These are phyloP conservation scores for Botrytis squamosa DNA, from an alignment of 2,329 filamentous ascomycete species.

Conservation along the genomic window DNA sequence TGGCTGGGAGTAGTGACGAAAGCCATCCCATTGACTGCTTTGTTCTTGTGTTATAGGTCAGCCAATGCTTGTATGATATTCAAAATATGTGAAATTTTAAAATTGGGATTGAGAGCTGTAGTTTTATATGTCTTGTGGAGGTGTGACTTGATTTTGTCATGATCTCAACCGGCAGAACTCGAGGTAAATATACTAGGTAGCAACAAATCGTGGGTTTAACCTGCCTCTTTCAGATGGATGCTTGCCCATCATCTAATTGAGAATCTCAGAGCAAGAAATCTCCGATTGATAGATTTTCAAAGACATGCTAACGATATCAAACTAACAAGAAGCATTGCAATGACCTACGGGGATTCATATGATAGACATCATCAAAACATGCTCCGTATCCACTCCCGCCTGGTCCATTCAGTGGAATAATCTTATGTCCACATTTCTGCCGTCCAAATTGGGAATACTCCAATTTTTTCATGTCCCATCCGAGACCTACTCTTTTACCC, in stretches of 20 bases:
- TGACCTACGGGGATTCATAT: constrained; percentile 47
- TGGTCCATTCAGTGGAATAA: constrained; percentile 47
- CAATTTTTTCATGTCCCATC: constrained; percentile 56
- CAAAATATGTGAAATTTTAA: too few species aligned
- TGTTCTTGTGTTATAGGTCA: constrained; percentile 39
- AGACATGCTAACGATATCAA: neutral
- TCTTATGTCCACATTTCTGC: constrained; percentile 50
- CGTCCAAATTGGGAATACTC: constrained; percentile 55
- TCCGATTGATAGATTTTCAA: neutral
- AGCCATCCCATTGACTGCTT: constrained; percentile 52
- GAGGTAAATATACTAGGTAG: neutral
- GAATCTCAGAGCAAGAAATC: neutral
- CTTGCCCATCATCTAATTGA: neutral
- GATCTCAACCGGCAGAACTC: neutral
- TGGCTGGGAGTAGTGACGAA: constrained; percentile 50
- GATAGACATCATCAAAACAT: constrained; percentile 51
- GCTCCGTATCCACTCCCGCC: constrained; percentile 37
- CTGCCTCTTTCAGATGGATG: neutral
- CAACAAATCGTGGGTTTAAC: neutral
- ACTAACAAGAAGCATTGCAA: neutral
- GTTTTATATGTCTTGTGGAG: too few species aligned
- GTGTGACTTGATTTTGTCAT: too few species aligned
- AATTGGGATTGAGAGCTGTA: neutral
- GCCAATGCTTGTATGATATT: neutral
- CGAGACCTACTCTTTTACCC: constrained; percentile 51